Evolutionary conservation across 2,329 filamentous ascomycete genomes (phyloP), one percentile per base, ranked within the genome.

Genomic region (Aspergillus floridensis): DNA sequence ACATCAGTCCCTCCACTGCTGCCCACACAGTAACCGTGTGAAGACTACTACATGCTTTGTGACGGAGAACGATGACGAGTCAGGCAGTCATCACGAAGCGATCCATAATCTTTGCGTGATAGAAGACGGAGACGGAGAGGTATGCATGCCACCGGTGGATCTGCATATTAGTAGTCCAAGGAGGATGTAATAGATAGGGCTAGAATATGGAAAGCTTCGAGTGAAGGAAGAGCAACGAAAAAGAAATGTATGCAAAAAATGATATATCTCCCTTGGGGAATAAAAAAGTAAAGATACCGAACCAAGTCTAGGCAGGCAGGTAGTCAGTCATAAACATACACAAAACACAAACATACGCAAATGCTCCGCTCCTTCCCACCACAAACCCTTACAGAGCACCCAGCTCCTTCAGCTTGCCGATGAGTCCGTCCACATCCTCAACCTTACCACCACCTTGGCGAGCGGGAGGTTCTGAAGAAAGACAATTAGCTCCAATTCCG

Each of bases 401-500:
- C 65, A 99, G 81, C 81, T 99, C 93, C 86, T 98, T 98, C 73
- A 99, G 82, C 84, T 95, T 97, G 59, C 84, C 78, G 70, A 99
- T 88, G 78, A 99, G 86, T n/a, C 93, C 92, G 77, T 96, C 92
- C 22, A 99, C 95, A 81, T 97, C 90, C 73, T 96, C 92, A 21
- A 99, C 95, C 86, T 98, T 99, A 67, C 92, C 92, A 70, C 95
- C 95, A 46, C 95, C 95, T 80, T 96, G 87, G 77, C 95, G 85
- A 63, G 90, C 81, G 53, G 92, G 85, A 57, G 95, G 95, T 81
- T 99, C 95, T 88, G 77, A 72, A 49, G 21, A 47, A 3, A 51
- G 22, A 49, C 11, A 49, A 58, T 52, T 56, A 61, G 48, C 29
- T 29, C 21, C 24, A 26, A 26, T 50, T 26, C 8, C 22, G 22